Evolutionary conservation across 768 basidiomycete genomes (phyloP).

Genomic region (Ramaria sp.): DNA sequence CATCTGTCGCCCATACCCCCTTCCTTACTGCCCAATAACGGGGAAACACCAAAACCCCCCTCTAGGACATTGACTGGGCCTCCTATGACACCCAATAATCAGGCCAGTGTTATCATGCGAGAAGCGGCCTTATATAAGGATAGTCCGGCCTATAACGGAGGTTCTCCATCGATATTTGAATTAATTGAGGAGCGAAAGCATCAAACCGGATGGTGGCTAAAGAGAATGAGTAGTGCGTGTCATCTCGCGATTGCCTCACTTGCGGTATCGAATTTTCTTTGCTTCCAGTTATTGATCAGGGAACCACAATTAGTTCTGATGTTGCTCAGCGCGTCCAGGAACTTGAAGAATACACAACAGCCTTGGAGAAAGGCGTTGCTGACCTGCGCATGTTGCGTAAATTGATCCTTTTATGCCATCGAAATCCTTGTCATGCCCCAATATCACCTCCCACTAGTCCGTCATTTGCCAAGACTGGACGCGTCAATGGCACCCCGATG

Average conservation of each 20-base stretch:
- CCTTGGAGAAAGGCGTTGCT: slow-evolving; percentile 42
- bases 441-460: slow-evolving; percentile 43
- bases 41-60: slow-evolving; percentile 26
- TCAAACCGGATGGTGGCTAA: slow-evolving; percentile 79
- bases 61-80: slow-evolving; percentile 21
- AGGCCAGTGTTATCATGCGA: slow-evolving; percentile 47
- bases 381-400: slow-evolving; percentile 51
- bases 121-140: slow-evolving; percentile 75
- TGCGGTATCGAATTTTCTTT: not conserved
- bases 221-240: slow-evolving; percentile 56
- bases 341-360: slow-evolving; percentile 40
- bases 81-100: slow-evolving; percentile 59
- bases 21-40: slow-evolving; percentile 32
- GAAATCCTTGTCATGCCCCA: slow-evolving; percentile 43
- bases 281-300: slow-evolving; percentile 37
- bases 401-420: slow-evolving; percentile 51
- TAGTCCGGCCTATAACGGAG: slow-evolving; percentile 54
- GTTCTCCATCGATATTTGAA: slow-evolving; percentile 52
- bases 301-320: slow-evolving; percentile 33
- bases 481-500: not conserved
- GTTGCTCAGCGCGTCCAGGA: slow-evolving; percentile 35
- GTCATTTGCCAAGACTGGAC: not conserved
- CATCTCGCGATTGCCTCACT: not conserved
- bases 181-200: slow-evolving; percentile 56
- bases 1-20: slow-evolving; percentile 44